phyloP scores from a whole-genome alignment of 2,329 filamentous ascomycete genomes.

The Pseudogymnoascus sp. region DNA sequence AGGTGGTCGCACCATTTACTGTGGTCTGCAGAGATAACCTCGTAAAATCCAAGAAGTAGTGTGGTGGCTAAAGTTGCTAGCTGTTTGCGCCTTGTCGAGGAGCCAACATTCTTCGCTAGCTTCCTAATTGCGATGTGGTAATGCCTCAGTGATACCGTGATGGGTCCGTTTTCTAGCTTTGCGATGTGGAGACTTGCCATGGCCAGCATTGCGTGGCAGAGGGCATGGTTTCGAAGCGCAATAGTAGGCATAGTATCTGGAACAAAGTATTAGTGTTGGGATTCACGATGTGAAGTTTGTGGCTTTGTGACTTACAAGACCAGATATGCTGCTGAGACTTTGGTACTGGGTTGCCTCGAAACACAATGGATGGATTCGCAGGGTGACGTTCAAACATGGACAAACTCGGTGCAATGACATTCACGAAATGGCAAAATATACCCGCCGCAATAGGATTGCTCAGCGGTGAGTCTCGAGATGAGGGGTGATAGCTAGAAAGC shows the following conservation, averaged over 20 bases:
- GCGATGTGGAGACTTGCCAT: conserved; percentile 82
- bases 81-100: conserved; percentile 59
- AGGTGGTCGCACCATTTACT: conserved; percentile 93
- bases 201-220: conserved; percentile 86
- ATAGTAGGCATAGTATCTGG: conserved; percentile 72
- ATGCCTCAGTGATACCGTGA: conserved; percentile 79
- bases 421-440: conserved; percentile 87
- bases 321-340: conserved; percentile 57
- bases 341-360: conserved; percentile 52
- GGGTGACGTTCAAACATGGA: conserved; percentile 82
- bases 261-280: conserved; percentile 20
- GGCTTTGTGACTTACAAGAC: conserved; percentile 46
- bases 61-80: conserved; percentile 82
- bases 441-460: conserved; percentile 71
- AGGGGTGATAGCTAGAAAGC: conserved; percentile 59
- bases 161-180: conserved; percentile 64
- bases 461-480: conserved; percentile 60
- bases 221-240: conserved; percentile 73
- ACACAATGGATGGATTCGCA: conserved; percentile 60
- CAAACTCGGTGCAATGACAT: conserved; percentile 76
- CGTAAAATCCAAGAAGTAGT: conserved; percentile 80
- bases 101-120: conserved; percentile 66
- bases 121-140: conserved; percentile 79
- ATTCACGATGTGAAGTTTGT: neutral
- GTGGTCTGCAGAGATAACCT: conserved; percentile 90